phyloP scores from a whole-genome alignment of 352 stramenopile genomes.

The Pythium monospermum region DNA sequence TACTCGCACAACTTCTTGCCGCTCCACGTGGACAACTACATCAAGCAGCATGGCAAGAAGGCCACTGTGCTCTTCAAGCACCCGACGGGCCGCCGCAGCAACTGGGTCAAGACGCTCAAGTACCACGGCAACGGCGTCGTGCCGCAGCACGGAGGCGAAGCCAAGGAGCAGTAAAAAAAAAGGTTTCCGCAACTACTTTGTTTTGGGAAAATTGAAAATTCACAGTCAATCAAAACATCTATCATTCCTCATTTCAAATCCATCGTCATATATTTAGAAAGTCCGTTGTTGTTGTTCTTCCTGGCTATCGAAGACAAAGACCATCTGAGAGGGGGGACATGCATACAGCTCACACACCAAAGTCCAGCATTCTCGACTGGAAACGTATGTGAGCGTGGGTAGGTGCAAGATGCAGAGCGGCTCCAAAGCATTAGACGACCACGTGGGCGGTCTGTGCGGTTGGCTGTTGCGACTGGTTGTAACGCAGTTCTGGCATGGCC shows the following conservation, averaged over 20 bases:
- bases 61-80: conserved; percentile 68
- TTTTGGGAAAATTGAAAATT: no score
- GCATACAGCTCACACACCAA: no score
- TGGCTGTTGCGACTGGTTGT: conserved; percentile 55
- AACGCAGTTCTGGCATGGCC: conserved; percentile 73
- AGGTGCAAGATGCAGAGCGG: no score
- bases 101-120: conserved; percentile 88
- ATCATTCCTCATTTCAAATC: no score
- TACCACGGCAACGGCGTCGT: conserved; percentile 81
- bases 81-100: conserved; percentile 67
- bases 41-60: conserved; percentile 84
- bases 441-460: conserved; percentile 48
- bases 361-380: no score
- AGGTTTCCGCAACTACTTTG: no score
- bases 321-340: no score
- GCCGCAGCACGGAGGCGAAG: conserved; percentile 72
- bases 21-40: conserved; percentile 57
- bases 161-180: conserved; percentile 44
- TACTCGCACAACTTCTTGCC: conserved; percentile 88
- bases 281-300: no score
- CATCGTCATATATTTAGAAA: no score
- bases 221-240: no score
- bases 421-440: conserved; percentile 41
- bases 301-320: no score
- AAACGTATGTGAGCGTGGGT: no score